Evolutionary conservation across 2,329 filamentous ascomycete species (phyloP), one percentile per base, ranked within the genome.

Genomic region (Dactylellina cionopaga): DNA sequence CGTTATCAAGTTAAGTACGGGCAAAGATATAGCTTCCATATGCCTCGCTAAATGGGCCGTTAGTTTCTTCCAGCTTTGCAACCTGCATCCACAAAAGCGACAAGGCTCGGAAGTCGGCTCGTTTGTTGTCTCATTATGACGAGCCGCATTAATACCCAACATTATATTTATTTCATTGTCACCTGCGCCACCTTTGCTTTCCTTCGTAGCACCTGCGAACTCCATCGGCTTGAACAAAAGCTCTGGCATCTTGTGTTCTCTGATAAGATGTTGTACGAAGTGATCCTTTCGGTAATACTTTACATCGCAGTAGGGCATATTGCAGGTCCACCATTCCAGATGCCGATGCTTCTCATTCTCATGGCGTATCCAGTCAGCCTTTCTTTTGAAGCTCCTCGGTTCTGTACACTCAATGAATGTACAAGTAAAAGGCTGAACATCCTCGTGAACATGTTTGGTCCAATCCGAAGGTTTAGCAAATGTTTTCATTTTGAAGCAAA

Each of bases 371-470:
- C 93, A 97, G 79, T 97, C 93, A 11, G 93, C 93, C 81, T 96
- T 97, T 49, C 92, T 87, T 81, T 96, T 96, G 83, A 96, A 97
- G 33, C 92, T 92, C 80, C 96, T 96, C 15, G 91, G 88, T 49
- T 96, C 92, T 6, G 86, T 86, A 78, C 93, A 96, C 54, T 87
- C 85, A 1, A 90, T 88, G 82, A 94, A 96, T 0, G 92, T 96
- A 80, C 93, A 97, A 1, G 92, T 96, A 76, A 96, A 96, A 0
- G 93, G 93, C 78, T 95, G 91, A 0, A 96, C 88, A 79, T 97
- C 93, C 80, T 96, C 93, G 76, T 96, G 92, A 0, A 97, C 91
- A 78, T 97, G 93, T 79, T 97, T 96, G 1, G 92, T 96, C 93
- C 93, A 97, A 80, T 97, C 93, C 0, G 92, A 96, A 13, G 92